A percentile compares a stretch with the other conserved stretches of the same genome.
phyloP scores from a whole-genome alignment of 306 rosid genomes.

The Casuarina equisetifolia region DNA sequence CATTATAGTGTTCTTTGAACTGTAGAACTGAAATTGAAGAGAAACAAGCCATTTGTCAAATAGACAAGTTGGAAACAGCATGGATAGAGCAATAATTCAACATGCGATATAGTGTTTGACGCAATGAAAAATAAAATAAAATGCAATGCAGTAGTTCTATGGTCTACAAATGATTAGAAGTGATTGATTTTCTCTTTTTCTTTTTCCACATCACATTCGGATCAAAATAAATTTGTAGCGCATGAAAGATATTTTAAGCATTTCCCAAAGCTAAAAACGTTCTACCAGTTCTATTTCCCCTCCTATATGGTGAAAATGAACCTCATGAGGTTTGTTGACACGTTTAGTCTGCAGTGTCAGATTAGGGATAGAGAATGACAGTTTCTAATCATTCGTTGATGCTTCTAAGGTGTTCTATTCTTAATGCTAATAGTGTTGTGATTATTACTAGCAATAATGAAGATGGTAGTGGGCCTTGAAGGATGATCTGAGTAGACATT shows the following conservation, averaged over 20 bases:
- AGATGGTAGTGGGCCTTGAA: not conserved
- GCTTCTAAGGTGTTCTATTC: not conserved
- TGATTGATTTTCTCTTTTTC: not conserved
- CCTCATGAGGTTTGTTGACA: not conserved
- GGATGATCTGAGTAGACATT: not conserved
- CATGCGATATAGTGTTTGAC: not conserved
- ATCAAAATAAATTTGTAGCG: not conserved
- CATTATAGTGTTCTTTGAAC: slow-evolving; percentile 79
- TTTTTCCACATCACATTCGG: not conserved
- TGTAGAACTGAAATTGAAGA: slow-evolving; percentile 66
- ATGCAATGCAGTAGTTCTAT: not conserved
- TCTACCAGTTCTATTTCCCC: not conserved
- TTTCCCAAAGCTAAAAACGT: slow-evolving; percentile 6
- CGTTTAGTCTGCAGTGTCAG: not conserved
- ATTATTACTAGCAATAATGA: not conserved
- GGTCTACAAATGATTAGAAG: not conserved
- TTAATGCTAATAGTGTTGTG: not conserved
- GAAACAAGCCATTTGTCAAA: slow-evolving; percentile 27
- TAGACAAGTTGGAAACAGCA: not conserved
- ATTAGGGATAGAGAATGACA: not conserved
- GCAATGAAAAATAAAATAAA: no score
- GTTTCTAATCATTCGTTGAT: not conserved
- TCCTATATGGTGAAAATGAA: not conserved
- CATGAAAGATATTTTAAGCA: slow-evolving; percentile 14
- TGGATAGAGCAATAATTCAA: slow-evolving; percentile 11